A percentile compares a stretch with the other conserved stretches of the same genome.
Conservation (phyloP, 2,329 filamentous ascomycete genomes). For the Fusarium oligoseptatum region DNA sequence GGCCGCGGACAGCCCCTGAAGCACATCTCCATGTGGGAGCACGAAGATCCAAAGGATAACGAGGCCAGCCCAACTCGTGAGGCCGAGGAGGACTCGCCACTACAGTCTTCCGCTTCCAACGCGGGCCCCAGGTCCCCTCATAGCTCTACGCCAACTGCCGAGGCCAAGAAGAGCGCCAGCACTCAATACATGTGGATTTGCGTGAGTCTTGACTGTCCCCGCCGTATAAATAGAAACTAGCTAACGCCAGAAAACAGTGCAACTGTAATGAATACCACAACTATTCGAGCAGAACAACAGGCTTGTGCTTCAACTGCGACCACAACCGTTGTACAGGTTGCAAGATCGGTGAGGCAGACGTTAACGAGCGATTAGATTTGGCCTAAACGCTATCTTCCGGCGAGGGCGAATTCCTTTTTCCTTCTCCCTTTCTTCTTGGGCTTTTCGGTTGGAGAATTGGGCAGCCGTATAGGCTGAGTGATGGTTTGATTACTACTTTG, state of each 20-base stretch:
- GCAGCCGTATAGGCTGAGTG: neutral
- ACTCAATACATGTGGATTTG: constrained; percentile 47
- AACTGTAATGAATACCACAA: constrained; percentile 29
- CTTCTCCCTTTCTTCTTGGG: neutral
- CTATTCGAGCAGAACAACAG: constrained; percentile 4
- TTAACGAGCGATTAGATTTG: constrained; percentile 1
- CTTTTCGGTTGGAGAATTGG: neutral
- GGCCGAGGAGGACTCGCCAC: constrained; percentile 1
- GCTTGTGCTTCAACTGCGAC: constrained; percentile 9
- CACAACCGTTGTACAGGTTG: constrained; percentile 31
- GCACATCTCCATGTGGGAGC: constrained; percentile 69
- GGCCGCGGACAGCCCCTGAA: constrained; percentile 60
- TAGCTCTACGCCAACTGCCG: neutral
- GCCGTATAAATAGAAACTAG: neutral
- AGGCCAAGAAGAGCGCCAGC: constrained; percentile 20
- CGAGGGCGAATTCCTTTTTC: neutral
- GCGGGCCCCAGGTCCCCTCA: constrained; percentile 13
- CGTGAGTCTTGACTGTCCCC: constrained; percentile 41
- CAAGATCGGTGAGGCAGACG: neutral
- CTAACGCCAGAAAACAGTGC: constrained; percentile 39
- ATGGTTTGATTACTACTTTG: constrained; percentile 1
- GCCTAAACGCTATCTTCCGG: neutral
- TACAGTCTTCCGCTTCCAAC: constrained; percentile 10
- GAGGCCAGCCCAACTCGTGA: neutral
- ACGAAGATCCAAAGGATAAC: constrained; percentile 45